phyloP scores from a whole-genome alignment of 495 filamentous ascomycete genomes.

The Penicillium riverlandense region DNA sequence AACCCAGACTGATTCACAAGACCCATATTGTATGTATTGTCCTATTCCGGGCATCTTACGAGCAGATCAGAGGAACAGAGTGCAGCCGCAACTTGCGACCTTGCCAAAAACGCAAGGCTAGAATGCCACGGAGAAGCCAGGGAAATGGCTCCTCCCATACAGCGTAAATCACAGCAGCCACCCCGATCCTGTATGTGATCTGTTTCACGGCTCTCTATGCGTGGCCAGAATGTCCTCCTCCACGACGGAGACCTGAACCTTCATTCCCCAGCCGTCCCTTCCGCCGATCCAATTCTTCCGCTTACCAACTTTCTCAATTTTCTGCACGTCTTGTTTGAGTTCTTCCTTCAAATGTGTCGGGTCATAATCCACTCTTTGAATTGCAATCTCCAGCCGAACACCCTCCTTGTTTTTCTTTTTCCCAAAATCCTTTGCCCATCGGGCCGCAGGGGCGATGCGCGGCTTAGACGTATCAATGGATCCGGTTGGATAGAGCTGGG shows the following conservation, averaged over 20 bases:
- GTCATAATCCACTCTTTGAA: conserved; percentile 22
- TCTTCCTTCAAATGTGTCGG: conserved; percentile 22
- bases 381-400: conserved; percentile 14
- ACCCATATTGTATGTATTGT: too few species aligned
- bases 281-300: conserved; percentile 30
- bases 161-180: too few species aligned
- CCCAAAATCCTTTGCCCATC: conserved; percentile 17
- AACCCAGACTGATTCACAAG: too few species aligned
- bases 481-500: conserved; percentile 22
- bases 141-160: too few species aligned
- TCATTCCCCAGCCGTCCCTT: conserved; percentile 23
- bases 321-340: conserved; percentile 16
- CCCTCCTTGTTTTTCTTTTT: conserved; percentile 22
- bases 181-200: too few species aligned
- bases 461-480: conserved; percentile 21
- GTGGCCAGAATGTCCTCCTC: conserved; percentile 10
- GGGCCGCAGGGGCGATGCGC: conserved; percentile 17
- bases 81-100: too few species aligned
- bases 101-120: too few species aligned
- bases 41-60: too few species aligned
- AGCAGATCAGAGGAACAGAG: too few species aligned
- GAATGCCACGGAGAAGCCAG: too few species aligned
- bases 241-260: conserved; percentile 15
- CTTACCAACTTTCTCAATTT: conserved; percentile 26
- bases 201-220: too few species aligned